Base-by-base conservation (phyloP, 176 grass and related monocot genomes). In the Sorghum bicolor region DNA sequence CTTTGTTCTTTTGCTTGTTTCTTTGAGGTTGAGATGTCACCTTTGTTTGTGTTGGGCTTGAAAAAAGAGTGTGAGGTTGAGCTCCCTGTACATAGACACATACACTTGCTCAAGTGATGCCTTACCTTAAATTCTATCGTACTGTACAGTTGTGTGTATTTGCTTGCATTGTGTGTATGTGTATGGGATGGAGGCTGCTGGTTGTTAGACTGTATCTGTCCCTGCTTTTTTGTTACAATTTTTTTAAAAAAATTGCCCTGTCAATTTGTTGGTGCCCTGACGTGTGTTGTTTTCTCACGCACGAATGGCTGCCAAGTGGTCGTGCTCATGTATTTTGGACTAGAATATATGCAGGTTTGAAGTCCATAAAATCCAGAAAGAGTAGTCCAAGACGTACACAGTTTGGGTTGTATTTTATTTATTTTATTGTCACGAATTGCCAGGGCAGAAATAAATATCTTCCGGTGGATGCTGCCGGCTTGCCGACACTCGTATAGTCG, bases 1-100 rank as follows among this genome's bases (percentile, higher is more conserved):
- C n/a, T 48, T 55, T 64, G 31, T 64, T 67, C 2, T 60, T 60
- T 11, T 4, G 20, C 9, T 1, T 79, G 5, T 75, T 62, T 26
- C 33, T 8, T 4, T 37, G 88, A 90, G 88, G 84, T 87, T 90
- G 88, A 86, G 60, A 67, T 67, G 69, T 83, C 80, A 75, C 69
- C 74, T 83, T 52, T 81, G 50, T 70, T 41, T 82, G 80, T 37
- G 64, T 77, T 39, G 64, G 60, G 81, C 34, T 86, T 72, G 86
- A 33, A 79, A 43, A 80, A 44, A 9, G 72, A 81, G 83, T 85
- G 88, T 89, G 83, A 86, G 83, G 88, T 77, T 89, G 78, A 89
- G 88, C 83, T 82, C 40, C 2, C 22, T 81, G 88, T 90, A 83
- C 39, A 90, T 86, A 79, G 41, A 90, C 57, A 64, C 20, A 45